Conservation (phyloP, 2,329 filamentous ascomycete species). For the Colletotrichum lentis region DNA sequence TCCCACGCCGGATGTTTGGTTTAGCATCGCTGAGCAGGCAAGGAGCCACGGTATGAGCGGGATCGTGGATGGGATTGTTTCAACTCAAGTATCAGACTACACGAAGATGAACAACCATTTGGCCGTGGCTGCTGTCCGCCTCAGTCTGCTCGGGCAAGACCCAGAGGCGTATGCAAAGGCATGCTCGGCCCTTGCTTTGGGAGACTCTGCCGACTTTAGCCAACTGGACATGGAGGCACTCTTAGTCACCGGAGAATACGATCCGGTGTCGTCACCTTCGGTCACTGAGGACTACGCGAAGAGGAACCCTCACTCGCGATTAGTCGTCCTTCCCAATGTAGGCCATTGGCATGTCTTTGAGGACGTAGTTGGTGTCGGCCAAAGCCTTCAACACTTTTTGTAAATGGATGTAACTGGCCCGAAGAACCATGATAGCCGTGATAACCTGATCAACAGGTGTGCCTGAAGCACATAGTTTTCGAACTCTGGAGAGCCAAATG, state of each 20-base stretch:
- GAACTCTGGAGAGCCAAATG: too few relatives aligned
- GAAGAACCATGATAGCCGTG: not conserved
- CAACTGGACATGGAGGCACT: conserved; percentile 46
- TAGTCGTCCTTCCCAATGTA: conserved; percentile 50
- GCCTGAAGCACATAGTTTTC: too few relatives aligned
- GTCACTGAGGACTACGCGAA: conserved; percentile 46
- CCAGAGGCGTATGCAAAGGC: conserved; percentile 65
- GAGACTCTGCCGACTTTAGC: conserved; percentile 45
- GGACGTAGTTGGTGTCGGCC: conserved; percentile 49
- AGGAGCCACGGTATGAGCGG: conserved; percentile 55
- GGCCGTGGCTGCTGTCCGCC: conserved; percentile 51
- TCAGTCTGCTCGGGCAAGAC: conserved; percentile 57
- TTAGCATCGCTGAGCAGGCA: conserved; percentile 51
- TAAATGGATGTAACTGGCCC: not conserved
- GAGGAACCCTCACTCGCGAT: conserved; percentile 43
- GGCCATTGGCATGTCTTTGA: conserved; percentile 63
- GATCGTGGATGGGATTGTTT: conserved; percentile 51
- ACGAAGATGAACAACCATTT: conserved; percentile 51
- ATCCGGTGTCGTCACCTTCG: conserved; percentile 52
- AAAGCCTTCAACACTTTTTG: conserved; percentile 42
- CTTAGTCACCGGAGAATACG: conserved; percentile 57
- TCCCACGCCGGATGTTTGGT: conserved; percentile 42
- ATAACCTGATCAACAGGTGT: too few relatives aligned
- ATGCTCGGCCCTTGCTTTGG: conserved; percentile 56
- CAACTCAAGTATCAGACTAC: conserved; percentile 48